These are phyloP conservation scores for Plectranthus barbatus DNA, from an alignment of 257 asterid species.

Conservation along the genomic window DNA sequence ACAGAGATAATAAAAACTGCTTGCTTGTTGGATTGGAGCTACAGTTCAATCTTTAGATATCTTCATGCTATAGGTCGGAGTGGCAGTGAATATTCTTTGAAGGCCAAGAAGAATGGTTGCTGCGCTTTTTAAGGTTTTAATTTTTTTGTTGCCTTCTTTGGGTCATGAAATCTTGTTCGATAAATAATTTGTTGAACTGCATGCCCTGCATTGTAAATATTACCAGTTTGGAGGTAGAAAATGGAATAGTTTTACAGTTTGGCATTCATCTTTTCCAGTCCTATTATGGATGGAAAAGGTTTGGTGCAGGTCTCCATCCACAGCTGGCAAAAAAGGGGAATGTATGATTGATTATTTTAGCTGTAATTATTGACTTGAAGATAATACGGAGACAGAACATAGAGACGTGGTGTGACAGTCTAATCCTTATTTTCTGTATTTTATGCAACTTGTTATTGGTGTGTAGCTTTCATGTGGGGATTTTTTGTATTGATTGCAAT, in stretches of 20 bases:
- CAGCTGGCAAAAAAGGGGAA: not conserved
- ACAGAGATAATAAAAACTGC: slow-evolving; percentile 28
- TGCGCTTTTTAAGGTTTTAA: not conserved
- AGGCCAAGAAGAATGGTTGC: slow-evolving; percentile 33
- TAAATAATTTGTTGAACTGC: slow-evolving; percentile 57
- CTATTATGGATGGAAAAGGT: not conserved
- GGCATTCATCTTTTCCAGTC: too few species aligned
- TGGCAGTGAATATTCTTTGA: slow-evolving; percentile 56
- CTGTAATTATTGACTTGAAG: not conserved
- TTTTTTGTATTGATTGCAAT: not conserved
- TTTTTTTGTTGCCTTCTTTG: slow-evolving; percentile 5
- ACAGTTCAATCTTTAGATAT: slow-evolving; percentile 6
- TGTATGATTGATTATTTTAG: not conserved
- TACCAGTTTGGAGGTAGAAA: not conserved
- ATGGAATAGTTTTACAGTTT: slow-evolving; percentile 9
- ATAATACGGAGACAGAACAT: too few species aligned
- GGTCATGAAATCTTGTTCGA: slow-evolving; percentile 40
- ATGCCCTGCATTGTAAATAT: slow-evolving; percentile 35
- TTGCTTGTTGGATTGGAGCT: slow-evolving; percentile 23
- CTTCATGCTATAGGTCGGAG: slow-evolving; percentile 17
- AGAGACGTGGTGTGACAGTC: too few species aligned
- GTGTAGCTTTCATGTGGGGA: not conserved
- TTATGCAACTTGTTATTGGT: slow-evolving; percentile 12
- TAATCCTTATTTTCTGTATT: not conserved
- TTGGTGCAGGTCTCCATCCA: slow-evolving; percentile 15